Evolutionary conservation across 768 basidiomycete species (phyloP), one percentile per base, ranked within the genome.

Genomic region (Crassisporium funariophilum): DNA sequence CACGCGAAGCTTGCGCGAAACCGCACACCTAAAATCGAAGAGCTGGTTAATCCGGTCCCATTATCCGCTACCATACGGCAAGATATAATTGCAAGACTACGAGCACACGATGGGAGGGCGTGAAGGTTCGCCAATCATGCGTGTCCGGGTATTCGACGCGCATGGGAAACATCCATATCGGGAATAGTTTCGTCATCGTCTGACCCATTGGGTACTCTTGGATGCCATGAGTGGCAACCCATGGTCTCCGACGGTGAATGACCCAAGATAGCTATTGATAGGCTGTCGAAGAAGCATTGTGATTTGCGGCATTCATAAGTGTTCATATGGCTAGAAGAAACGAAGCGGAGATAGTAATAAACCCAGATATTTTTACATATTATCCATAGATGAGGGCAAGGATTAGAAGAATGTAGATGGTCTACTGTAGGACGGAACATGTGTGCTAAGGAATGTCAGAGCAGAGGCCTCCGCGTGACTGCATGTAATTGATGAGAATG

Each of bases 381-480:
- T 68, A 69, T 67, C 65, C 67, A 61, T 65, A 64, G 59, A 60
- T 58, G 53, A 61, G 60, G 56, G 49, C 52, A 54, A 54, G 45
- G 50, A 66, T 63, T 64, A 63, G 53, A 42, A 46, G 49, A 57
- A 53, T 54, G 50, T 49, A 58, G 55, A 57, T 56, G 52, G 40
- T 61, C 60, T 60, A 62, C 49, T 49, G 35, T 50, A 56, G 53
- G 50, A 36, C 41, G 44, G 45, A 45, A 45, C 49, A 52, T 55
- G 44, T 37, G 47, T 42, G 44, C 38, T 38, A 33, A 49, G 45
- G 16, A 50, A 24, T 40, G 37, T 38, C 50, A 53, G 44, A 55
- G 50, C 25, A 45, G 46, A 36, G 20, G 41, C 25, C 45, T 52
- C 44, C 53, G 42, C 46, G 56, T 35, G 50, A 52, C 54, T 60